phyloP scores from a whole-genome alignment of 345 rosid species.

The Noccaea bulbosa region DNA sequence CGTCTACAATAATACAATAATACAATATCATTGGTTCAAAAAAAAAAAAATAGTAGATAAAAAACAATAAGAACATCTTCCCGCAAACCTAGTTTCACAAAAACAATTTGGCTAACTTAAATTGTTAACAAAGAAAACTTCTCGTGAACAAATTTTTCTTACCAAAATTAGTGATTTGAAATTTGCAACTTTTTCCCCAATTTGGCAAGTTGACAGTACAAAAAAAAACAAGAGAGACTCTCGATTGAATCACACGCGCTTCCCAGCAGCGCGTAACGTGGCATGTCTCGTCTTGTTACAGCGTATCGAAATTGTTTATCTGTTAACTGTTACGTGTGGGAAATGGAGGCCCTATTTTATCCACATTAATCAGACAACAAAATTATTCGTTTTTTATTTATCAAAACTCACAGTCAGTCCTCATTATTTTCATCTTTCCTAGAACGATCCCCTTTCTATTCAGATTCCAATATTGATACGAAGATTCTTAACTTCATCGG shows the following conservation, averaged over 20 bases:
- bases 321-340: constrained; percentile 44
- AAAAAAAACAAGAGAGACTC: background rate
- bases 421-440: background rate
- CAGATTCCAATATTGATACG: background rate
- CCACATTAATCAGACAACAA: constrained; percentile 20
- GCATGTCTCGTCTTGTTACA: constrained; percentile 37
- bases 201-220: constrained; percentile 41
- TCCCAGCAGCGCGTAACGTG: constrained; percentile 38
- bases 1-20: no score
- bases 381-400: constrained; percentile 1
- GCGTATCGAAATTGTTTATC: constrained; percentile 44
- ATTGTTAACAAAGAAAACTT: background rate
- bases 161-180: constrained; percentile 17
- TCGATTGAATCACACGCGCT: constrained; percentile 34
- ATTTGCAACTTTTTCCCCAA: constrained; percentile 22
- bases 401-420: constrained; percentile 15
- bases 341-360: constrained; percentile 20
- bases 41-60: no score
- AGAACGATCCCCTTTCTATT: background rate
- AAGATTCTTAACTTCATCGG: constrained; percentile 37
- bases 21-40: no score
- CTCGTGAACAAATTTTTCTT: constrained; percentile 17
- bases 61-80: background rate
- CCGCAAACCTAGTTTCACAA: constrained; percentile 1
- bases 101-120: background rate